Percentiles rank a stretch among this genome's conserved stretches.
Evolutionary conservation across 441 rosid genomes (phyloP).

Genomic region (Syzygium malaccense): DNA sequence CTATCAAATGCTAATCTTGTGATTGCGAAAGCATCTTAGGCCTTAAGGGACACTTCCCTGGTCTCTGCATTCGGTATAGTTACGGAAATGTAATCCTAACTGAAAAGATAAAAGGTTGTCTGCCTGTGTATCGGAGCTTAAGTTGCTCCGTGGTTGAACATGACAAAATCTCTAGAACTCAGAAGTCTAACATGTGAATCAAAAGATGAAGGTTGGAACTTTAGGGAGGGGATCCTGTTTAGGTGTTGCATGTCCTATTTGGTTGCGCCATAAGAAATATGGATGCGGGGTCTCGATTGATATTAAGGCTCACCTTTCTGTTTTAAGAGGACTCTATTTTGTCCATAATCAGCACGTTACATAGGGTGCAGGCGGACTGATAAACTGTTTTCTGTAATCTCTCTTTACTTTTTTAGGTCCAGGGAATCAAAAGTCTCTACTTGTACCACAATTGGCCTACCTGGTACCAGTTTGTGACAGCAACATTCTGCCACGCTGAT

Average conservation of each 20-base stretch:
- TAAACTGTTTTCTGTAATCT: not conserved
- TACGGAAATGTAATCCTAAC: not conserved
- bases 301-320: not conserved
- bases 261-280: not conserved
- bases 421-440: slow-evolving; percentile 51
- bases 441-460: slow-evolving; percentile 71
- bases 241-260: not conserved
- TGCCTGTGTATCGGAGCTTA: not conserved
- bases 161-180: not conserved
- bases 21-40: not conserved
- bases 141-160: not conserved
- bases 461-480: slow-evolving; percentile 88
- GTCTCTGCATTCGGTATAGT: not conserved
- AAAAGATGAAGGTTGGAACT: not conserved
- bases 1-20: not conserved
- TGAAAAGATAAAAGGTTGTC: not conserved
- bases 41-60: not conserved
- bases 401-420: slow-evolving; percentile 29
- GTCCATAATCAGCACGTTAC: not conserved
- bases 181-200: not conserved
- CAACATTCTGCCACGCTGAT: slow-evolving; percentile 87
- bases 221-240: not conserved
- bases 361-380: not conserved
- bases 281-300: not conserved
- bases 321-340: not conserved